phyloP scores from a whole-genome alignment of 2,329 filamentous ascomycete genomes.

The Paramyrothecium roridum region DNA sequence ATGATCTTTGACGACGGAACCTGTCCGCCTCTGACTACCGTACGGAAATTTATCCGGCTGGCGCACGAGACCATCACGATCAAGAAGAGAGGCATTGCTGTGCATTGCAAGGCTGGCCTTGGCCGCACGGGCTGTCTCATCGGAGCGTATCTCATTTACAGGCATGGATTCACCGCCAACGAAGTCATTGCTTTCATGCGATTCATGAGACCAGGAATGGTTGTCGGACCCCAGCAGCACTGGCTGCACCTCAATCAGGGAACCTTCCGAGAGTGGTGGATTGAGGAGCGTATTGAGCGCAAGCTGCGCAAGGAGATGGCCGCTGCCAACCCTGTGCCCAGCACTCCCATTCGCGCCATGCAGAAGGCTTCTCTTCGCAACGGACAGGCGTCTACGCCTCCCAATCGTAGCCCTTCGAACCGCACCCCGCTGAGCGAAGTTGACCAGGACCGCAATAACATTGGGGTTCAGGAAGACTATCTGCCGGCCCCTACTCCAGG shows the following conservation, averaged over 20 bases:
- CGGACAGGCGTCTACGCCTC: conserved; percentile 76
- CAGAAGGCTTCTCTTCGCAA: conserved; percentile 58
- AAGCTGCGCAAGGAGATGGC: conserved; percentile 60
- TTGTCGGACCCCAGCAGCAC: conserved; percentile 96
- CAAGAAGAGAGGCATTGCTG: conserved; percentile 88
- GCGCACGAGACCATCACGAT: conserved; percentile 92
- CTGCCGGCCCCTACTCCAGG: conserved; percentile 93
- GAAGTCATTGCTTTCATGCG: conserved; percentile 98
- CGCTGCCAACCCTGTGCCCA: conserved; percentile 45
- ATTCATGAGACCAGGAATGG: conserved; percentile 99
- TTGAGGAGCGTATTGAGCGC: conserved; percentile 78
- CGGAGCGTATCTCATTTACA: conserved; percentile 95
- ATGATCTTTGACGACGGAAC: conserved; percentile 99
- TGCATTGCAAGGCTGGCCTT: conserved; percentile 97
- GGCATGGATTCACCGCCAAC: conserved; percentile 94
- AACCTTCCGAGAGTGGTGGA: conserved; percentile 98
- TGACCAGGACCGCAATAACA: conserved; percentile 70
- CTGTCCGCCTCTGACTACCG: conserved; percentile 83
- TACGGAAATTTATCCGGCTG: conserved; percentile 90
- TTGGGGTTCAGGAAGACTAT: conserved; percentile 79
- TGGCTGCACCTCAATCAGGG: conserved; percentile 98
- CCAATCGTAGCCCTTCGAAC: conserved; percentile 71
- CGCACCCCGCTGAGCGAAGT: conserved; percentile 92
- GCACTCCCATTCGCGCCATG: conserved; percentile 60
- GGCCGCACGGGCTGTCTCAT: conserved; percentile 95